Evolutionary conservation across 148 eudicot species (phyloP).

Genomic region (Linanthus parryae): DNA sequence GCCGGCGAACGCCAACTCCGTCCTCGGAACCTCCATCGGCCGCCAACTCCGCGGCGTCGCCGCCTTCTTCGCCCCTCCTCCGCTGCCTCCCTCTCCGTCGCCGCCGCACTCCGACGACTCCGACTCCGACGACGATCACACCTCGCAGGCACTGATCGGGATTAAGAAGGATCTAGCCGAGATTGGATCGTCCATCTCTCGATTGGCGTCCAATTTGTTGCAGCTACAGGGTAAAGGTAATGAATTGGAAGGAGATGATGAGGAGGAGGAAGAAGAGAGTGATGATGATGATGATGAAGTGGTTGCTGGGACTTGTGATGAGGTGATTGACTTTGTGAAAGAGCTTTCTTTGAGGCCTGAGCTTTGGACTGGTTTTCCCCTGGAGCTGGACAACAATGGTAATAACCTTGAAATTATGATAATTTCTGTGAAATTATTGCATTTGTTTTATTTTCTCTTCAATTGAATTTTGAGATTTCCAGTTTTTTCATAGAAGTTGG

Average conservation of each 20-base stretch:
- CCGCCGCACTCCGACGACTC: slow-evolving; percentile 1
- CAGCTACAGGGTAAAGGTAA: slow-evolving; percentile 14
- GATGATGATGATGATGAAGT: neutral
- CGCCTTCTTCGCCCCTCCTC: slow-evolving; percentile 68
- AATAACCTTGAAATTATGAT: neutral
- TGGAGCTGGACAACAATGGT: slow-evolving; percentile 5
- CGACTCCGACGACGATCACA: slow-evolving; percentile 2
- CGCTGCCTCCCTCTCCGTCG: slow-evolving; percentile 7
- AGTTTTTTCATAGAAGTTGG: neutral
- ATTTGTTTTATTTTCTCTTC: neutral
- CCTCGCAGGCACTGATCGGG: slow-evolving; percentile 29
- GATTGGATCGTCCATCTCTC: slow-evolving; percentile 48
- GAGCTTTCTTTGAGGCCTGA: slow-evolving; percentile 8
- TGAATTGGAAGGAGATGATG: slow-evolving; percentile 15
- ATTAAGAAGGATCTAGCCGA: slow-evolving; percentile 61
- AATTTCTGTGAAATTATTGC: neutral
- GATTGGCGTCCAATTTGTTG: slow-evolving; percentile 46
- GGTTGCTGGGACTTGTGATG: slow-evolving; percentile 13
- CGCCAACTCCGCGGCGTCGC: slow-evolving; percentile 61
- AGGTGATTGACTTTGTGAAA: slow-evolving; percentile 12
- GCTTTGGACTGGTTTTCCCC: slow-evolving; percentile 13
- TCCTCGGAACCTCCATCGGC: slow-evolving; percentile 39
- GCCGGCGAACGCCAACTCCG: slow-evolving; percentile 39
- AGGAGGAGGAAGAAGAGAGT: neutral
- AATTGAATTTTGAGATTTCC: neutral